Conservation (phyloP, 352 stramenopile genomes). For the Phytopythium oedochilum region DNA sequence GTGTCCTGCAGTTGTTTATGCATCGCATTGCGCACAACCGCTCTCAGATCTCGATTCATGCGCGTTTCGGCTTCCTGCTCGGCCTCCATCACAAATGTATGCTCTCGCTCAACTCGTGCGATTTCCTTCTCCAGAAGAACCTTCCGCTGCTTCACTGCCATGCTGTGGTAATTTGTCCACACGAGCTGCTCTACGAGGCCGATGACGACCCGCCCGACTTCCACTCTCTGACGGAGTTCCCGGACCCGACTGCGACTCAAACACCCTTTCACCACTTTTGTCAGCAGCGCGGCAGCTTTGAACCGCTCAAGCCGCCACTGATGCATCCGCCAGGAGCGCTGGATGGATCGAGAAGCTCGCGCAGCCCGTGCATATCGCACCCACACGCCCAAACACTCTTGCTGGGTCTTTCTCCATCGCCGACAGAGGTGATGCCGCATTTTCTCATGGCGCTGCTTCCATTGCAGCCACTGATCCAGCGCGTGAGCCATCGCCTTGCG, state of each 20-base stretch:
- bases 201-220: background rate
- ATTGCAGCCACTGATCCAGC: slow-evolving; percentile 5
- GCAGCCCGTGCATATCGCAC: background rate
- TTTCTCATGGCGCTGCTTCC: slow-evolving; percentile 2
- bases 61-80: background rate
- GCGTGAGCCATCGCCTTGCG: slow-evolving; percentile 4
- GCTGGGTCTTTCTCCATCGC: slow-evolving; percentile 1
- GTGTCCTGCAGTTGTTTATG: slow-evolving; percentile 1
- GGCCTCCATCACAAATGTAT: background rate
- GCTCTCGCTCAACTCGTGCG: background rate
- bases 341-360: background rate
- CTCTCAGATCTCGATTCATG: background rate
- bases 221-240: background rate
- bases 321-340: background rate
- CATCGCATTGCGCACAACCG: slow-evolving; percentile 3
- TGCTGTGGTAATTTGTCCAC: background rate
- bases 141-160: background rate
- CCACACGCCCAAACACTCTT: background rate
- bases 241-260: background rate
- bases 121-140: background rate
- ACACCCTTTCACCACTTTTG: background rate
- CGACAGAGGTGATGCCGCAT: slow-evolving; percentile 1
- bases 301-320: background rate
- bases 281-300: background rate
- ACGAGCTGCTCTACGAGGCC: background rate